A percentile compares a stretch with the other conserved stretches of the same genome.
Conservation (phyloP, 2,329 filamentous ascomycete genomes). For the Lanzia echinophila region DNA sequence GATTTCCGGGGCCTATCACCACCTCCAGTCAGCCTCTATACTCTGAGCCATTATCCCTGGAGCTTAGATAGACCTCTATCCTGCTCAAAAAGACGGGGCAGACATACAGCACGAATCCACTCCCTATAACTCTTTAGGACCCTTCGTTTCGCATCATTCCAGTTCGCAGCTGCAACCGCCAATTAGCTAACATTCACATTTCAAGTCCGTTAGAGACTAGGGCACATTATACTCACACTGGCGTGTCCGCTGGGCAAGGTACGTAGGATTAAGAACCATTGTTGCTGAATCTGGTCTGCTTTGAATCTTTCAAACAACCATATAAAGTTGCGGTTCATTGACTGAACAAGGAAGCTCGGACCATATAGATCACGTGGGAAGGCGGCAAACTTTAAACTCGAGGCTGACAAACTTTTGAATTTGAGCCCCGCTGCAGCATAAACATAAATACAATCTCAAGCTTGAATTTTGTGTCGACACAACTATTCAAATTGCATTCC, state of each 20-base stretch:
- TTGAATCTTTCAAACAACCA: slow-evolving; percentile 1
- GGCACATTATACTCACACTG: slow-evolving; percentile 53
- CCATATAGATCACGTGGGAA: not conserved
- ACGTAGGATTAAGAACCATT: slow-evolving; percentile 89
- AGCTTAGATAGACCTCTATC: too few relatives aligned
- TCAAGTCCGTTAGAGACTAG: not conserved
- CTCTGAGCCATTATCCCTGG: not conserved
- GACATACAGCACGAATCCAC: slow-evolving; percentile 89
- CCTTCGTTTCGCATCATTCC: slow-evolving; percentile 79
- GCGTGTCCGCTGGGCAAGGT: slow-evolving; percentile 75
- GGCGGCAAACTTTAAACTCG: slow-evolving; percentile 2
- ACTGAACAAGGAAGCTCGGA: slow-evolving; percentile 2
- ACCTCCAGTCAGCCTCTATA: not conserved
- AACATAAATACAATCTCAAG: too few relatives aligned
- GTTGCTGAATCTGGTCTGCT: slow-evolving; percentile 26
- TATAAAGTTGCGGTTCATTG: slow-evolving; percentile 5
- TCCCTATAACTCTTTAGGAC: slow-evolving; percentile 86
- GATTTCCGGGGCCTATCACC: slow-evolving; percentile 81
- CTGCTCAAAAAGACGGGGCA: not conserved
- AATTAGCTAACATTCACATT: slow-evolving; percentile 46
- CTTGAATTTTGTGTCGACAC: too few relatives aligned
- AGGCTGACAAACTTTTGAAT: slow-evolving; percentile 11
- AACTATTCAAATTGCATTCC: not conserved
- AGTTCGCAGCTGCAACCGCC: slow-evolving; percentile 65
- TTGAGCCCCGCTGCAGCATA: not conserved